Conservation (phyloP, 2,329 filamentous ascomycete genomes). For the Pezicula carpinea region DNA sequence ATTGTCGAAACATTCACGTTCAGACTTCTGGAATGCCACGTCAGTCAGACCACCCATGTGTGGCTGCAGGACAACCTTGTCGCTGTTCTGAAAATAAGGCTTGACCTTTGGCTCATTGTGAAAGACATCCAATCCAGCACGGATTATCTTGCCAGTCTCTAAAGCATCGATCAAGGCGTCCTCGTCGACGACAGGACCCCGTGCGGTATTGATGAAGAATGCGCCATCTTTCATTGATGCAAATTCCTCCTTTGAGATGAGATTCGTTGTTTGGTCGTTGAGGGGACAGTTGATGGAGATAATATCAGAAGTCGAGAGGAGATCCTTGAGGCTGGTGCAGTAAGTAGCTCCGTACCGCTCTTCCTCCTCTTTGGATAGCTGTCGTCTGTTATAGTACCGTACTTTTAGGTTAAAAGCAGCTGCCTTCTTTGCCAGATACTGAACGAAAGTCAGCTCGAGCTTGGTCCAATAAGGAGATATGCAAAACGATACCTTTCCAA, state of each 20-base stretch:
- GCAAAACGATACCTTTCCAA: constrained; percentile 42
- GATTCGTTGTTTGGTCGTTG: constrained; percentile 67
- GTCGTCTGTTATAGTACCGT: constrained; percentile 66
- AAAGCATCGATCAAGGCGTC: constrained; percentile 68
- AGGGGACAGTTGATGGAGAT: constrained; percentile 72
- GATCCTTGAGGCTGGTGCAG: constrained; percentile 64
- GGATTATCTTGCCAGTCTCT: constrained; percentile 60
- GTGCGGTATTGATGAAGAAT: constrained; percentile 73
- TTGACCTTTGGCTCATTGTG: constrained; percentile 64
- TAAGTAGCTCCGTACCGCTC: constrained; percentile 42
- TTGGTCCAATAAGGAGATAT: background rate
- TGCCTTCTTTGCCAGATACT: constrained; percentile 67
- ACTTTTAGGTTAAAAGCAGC: constrained; percentile 69
- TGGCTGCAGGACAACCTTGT: background rate
- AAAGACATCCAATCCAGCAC: constrained; percentile 73
- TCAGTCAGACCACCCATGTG: constrained; percentile 15
- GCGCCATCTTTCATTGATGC: constrained; percentile 69
- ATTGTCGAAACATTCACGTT: constrained; percentile 43
- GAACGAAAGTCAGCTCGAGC: constrained; percentile 10
- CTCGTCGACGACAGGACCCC: constrained; percentile 75
- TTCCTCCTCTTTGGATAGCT: constrained; percentile 44
- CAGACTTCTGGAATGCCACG: constrained; percentile 36
- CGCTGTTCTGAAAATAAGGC: background rate
- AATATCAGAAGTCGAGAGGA: constrained; percentile 65
- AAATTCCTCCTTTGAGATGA: constrained; percentile 65